These are phyloP conservation scores for Ligustrum vulgare DNA, from an alignment of 257 asterid genomes.

Conservation along the genomic window DNA sequence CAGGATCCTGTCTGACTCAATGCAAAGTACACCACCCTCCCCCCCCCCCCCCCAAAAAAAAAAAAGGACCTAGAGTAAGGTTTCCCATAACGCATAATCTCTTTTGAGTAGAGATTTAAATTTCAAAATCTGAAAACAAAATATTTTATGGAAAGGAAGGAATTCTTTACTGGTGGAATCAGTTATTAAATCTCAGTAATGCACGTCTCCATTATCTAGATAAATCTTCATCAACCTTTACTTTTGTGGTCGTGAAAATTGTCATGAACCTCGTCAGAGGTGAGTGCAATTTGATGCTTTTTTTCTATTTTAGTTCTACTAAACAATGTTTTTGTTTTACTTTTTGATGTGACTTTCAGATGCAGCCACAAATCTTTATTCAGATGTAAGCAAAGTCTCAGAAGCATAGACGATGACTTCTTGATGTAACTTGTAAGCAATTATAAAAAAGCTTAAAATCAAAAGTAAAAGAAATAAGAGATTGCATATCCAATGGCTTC, in stretches of 20 bases:
- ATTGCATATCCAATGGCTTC: slow-evolving; percentile 18
- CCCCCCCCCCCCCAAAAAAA: no score
- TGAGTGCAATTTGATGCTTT: background rate
- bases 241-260: background rate
- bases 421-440: slow-evolving; percentile 4
- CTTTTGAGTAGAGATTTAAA: slow-evolving; percentile 8
- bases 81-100: background rate
- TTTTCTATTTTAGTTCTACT: background rate
- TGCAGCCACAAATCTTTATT: background rate
- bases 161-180: background rate
- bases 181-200: background rate
- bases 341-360: background rate
- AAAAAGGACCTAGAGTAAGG: background rate
- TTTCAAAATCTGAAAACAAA: background rate
- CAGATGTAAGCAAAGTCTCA: slow-evolving; percentile 1
- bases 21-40: background rate
- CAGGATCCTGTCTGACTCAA: background rate
- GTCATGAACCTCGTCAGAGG: background rate
- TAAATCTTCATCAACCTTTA: background rate
- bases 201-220: background rate
- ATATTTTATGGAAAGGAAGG: background rate
- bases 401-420: background rate
- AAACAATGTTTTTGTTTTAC: background rate
- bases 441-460: slow-evolving; percentile 7
- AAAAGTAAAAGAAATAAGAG: slow-evolving; percentile 10